phyloP scores from a whole-genome alignment of 805 yeast species.

The Ogataea paraovalis region DNA sequence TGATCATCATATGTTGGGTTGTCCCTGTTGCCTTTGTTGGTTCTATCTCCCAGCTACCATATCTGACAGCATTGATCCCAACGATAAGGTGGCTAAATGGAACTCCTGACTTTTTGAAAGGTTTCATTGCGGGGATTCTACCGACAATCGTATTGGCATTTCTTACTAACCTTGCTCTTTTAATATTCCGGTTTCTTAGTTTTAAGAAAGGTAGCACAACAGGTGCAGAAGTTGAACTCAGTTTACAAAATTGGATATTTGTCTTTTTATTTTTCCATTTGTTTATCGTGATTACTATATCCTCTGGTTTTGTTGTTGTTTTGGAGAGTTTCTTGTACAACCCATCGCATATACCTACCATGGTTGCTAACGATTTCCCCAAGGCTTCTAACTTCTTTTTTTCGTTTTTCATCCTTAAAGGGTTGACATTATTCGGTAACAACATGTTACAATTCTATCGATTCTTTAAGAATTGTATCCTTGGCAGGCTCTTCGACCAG shows the following conservation, averaged over 20 bases:
- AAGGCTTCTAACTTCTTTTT: conserved; percentile 84
- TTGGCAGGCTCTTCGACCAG: conserved; percentile 36
- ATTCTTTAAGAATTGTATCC: conserved; percentile 38
- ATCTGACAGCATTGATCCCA: conserved; percentile 59
- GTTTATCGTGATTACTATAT: conserved; percentile 78
- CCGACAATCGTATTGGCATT: conserved; percentile 65
- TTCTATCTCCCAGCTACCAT: conserved; percentile 68
- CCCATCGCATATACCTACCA: conserved; percentile 68
- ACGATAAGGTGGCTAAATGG: conserved; percentile 50
- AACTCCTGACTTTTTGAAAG: conserved; percentile 51
- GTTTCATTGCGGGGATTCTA: conserved; percentile 54
- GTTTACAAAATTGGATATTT: conserved; percentile 74
- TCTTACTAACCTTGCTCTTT: conserved; percentile 60
- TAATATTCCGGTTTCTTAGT: conserved; percentile 51
- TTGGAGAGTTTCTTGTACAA: conserved; percentile 57
- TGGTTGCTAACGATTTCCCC: conserved; percentile 76
- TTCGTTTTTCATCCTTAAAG: conserved; percentile 70
- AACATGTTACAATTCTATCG: conserved; percentile 58
- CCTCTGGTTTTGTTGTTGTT: conserved; percentile 69
- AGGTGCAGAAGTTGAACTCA: conserved; percentile 60
- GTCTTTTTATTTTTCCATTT: conserved; percentile 76
- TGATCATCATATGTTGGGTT: conserved; percentile 61
- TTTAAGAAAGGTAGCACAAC: conserved; percentile 56
- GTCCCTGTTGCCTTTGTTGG: conserved; percentile 82
- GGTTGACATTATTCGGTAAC: conserved; percentile 71